Conservation (phyloP, 1,139 yeast genomes). For the Torulaspora globosa region DNA sequence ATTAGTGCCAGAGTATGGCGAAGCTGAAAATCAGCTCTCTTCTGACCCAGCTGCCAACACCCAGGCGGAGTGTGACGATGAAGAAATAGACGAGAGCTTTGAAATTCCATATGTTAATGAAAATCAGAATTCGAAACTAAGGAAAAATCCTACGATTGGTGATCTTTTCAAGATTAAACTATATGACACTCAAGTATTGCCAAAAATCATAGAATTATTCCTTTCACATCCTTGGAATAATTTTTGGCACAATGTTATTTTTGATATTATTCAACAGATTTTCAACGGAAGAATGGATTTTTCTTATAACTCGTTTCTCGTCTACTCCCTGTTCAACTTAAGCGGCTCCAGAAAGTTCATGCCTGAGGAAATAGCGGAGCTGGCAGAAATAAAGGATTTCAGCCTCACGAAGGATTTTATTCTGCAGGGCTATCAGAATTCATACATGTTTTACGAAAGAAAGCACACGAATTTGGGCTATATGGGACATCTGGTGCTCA, state of each 20-base stretch:
- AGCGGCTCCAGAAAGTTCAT: slow-evolving; percentile 27
- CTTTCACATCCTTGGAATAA: slow-evolving; percentile 97
- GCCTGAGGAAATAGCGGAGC: slow-evolving; percentile 10
- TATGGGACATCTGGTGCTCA: slow-evolving; percentile 94
- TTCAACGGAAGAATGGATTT: slow-evolving; percentile 94
- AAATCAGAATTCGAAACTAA: slow-evolving; percentile 54
- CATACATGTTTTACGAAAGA: slow-evolving; percentile 61
- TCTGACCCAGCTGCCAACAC: slow-evolving; percentile 1
- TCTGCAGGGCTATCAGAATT: slow-evolving; percentile 73
- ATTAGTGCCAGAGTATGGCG: slow-evolving; percentile 4
- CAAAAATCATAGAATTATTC: slow-evolving; percentile 76
- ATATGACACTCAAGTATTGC: slow-evolving; percentile 74
- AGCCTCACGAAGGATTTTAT: slow-evolving; percentile 76
- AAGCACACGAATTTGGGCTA: slow-evolving; percentile 81
- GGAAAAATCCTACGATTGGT: slow-evolving; percentile 79
- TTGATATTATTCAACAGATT: slow-evolving; percentile 94
- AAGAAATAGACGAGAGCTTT: slow-evolving; percentile 42
- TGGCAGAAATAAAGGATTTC: slow-evolving; percentile 40
- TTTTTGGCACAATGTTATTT: slow-evolving; percentile 93
- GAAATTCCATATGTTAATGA: slow-evolving; percentile 50
- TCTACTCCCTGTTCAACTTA: slow-evolving; percentile 34
- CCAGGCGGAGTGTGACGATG: slow-evolving; percentile 17
- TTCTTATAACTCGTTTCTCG: slow-evolving; percentile 81
- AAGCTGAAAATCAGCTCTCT: slow-evolving; percentile 1
- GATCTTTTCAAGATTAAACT: slow-evolving; percentile 83